Conservation (phyloP, 2,329 filamentous ascomycete species). For the Geosmithia putterillii region DNA sequence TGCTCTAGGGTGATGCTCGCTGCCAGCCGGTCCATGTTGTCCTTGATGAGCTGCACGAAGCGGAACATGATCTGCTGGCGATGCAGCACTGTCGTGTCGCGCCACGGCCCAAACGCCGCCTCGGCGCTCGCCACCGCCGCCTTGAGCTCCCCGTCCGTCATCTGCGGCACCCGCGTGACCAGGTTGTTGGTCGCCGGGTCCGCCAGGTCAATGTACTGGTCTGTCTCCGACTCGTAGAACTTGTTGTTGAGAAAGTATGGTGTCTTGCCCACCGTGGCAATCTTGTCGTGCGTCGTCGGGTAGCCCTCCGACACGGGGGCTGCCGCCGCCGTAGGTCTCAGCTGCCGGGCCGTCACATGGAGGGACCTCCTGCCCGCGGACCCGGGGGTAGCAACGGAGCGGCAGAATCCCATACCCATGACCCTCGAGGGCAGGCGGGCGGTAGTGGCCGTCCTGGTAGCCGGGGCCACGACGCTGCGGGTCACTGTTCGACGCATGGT, state of each 20-base stretch:
- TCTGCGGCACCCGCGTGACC: slow-evolving; percentile 72
- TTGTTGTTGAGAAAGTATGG: slow-evolving; percentile 76
- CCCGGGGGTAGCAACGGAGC: too few species aligned
- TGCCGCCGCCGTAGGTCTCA: slow-evolving; percentile 36
- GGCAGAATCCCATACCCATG: neutral
- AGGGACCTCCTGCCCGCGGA: slow-evolving; percentile 36
- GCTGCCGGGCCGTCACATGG: slow-evolving; percentile 43
- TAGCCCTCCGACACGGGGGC: slow-evolving; percentile 47
- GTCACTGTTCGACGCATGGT: slow-evolving; percentile 35
- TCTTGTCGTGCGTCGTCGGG: slow-evolving; percentile 60
- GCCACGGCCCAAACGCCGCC: slow-evolving; percentile 66
- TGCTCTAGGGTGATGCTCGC: slow-evolving; percentile 81
- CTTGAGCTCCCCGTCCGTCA: slow-evolving; percentile 64
- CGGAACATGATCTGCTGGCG: slow-evolving; percentile 83
- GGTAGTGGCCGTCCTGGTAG: slow-evolving; percentile 14
- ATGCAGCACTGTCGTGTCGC: slow-evolving; percentile 55
- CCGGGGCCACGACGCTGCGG: slow-evolving; percentile 20
- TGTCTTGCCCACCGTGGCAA: slow-evolving; percentile 55
- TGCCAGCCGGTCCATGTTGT: slow-evolving; percentile 76
- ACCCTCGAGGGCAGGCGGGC: slow-evolving; percentile 6
- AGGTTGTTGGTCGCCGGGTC: slow-evolving; percentile 81
- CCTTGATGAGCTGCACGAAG: slow-evolving; percentile 65
- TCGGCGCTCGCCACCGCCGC: slow-evolving; percentile 64
- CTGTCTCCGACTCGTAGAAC: slow-evolving; percentile 55
- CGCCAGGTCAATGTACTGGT: slow-evolving; percentile 66